These are phyloP conservation scores for Nothomitra cinnamomea DNA, from an alignment of 2,329 filamentous ascomycete genomes.

Conservation along the genomic window DNA sequence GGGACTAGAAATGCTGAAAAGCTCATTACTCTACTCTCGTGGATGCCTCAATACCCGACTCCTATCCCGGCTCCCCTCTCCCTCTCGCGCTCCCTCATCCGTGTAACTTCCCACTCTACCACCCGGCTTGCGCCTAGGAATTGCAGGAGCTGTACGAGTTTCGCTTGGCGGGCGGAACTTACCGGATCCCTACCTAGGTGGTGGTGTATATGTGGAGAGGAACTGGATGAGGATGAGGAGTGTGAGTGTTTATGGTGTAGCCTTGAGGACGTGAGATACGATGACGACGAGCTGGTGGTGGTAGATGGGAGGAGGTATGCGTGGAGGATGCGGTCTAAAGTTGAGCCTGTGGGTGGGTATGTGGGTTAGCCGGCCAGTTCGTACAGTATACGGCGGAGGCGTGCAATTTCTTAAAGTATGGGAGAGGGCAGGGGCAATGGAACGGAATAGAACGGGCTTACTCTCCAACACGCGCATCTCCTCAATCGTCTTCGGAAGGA, in stretches of 20 bases:
- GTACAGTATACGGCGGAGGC: not conserved
- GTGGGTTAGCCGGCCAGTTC: not conserved
- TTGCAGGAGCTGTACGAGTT: slow-evolving; percentile 13
- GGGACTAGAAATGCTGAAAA: slow-evolving; percentile 28
- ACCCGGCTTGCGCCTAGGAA: slow-evolving; percentile 13
- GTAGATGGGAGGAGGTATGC: not conserved
- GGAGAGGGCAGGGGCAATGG: not conserved
- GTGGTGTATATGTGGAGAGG: not conserved
- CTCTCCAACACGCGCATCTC: slow-evolving; percentile 13
- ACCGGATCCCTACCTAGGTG: too few relatives aligned
- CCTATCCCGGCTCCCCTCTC: too few relatives aligned
- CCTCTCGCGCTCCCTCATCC: too few relatives aligned
- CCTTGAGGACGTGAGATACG: too few relatives aligned
- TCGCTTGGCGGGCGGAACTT: too few relatives aligned
- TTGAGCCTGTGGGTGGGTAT: too few relatives aligned
- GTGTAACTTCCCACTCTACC: slow-evolving; percentile 6
- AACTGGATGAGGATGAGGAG: not conserved
- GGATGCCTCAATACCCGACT: too few relatives aligned
- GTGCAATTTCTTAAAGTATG: too few relatives aligned
- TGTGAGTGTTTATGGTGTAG: not conserved
- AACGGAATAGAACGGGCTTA: slow-evolving; percentile 6
- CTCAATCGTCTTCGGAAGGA: slow-evolving; percentile 12
- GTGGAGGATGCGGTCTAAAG: not conserved
- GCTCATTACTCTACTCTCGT: too few relatives aligned
- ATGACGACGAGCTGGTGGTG: not conserved